Evolutionary conservation across 2,329 filamentous ascomycete genomes (phyloP), one percentile per base, ranked within the genome.

Genomic region (Colletotrichum sp.): DNA sequence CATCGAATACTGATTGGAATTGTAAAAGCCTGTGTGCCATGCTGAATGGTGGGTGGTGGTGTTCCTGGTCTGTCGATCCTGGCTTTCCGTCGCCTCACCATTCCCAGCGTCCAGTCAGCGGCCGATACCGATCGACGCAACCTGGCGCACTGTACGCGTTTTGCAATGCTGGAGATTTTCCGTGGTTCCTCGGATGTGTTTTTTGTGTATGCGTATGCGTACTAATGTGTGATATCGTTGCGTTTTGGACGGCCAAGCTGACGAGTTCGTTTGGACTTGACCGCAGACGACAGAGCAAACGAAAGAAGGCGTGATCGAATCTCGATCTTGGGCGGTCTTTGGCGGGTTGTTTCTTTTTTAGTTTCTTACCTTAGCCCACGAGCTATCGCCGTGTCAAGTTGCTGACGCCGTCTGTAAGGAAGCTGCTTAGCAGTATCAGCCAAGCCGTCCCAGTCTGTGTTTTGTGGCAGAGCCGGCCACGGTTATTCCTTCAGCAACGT

Each of bases 391-490:
- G 69, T 57, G 52, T 64, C 63, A 68, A 57, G n/a, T 57, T 72
- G 55, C 62, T 55, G 28, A 63, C 64, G 39, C 63, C 55, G 18
- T 57, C 21, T 34, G 39, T 15, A 36, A 24, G 60, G 32, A 36
- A 64, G 60, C 39, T 26, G 66, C 32, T 44, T 68, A 76, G 70
- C 16, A 72, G 63, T 60, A 73, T 64, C 69, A 68, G 73, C 70
- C 73, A 73, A 73, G 73, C 21, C 26, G 62, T 72, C 52, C 55
- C 72, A 39, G 26, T 26, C 39, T 30, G 30, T n/a, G 32, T 36
- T 74, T 64, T 32, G 39, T 62, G 39, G 30, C 28, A 64, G 15
- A 24, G 32, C 30, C 44, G 49, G 52, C 30, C 10, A 36, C 21
- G 39, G 39, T 49, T n/a, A 49, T 49, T 65, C 21, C 64, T 65